Evolutionary conservation across 1,284 basidiomycete genomes (phyloP), one percentile per base, ranked within the genome.

Genomic region (Cutaneotrichosporon daszewskae): DNA sequence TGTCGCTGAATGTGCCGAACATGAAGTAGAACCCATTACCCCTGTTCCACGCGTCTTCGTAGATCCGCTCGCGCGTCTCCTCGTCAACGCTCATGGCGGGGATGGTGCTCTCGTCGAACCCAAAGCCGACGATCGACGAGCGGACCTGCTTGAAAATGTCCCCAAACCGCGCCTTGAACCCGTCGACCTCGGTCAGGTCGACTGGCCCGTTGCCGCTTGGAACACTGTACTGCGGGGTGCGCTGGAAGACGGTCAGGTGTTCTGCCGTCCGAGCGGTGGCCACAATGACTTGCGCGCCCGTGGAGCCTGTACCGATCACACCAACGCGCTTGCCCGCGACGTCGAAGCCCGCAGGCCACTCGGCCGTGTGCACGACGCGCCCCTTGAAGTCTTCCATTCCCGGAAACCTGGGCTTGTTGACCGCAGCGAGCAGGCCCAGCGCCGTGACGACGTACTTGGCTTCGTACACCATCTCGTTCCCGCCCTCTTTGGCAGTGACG

Each of bases 391-490:
- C 26, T 11, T 27, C 47, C n/a, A 41, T 36, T 2, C 47, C 47
- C 3, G 29, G 29, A 23, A 49, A 40, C 26, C 18, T 19, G 20
- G 47, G 47, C 9, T 35, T 43, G 49, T 62, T 62, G 25, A 57
- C 37, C 12, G 51, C 41, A 3, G 48, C 46, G 7, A 38, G 44
- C 27, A 47, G 32, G 6, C 47, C 47, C 13, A 43, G 54, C 5
- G 41, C 37, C 10, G 50, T 49, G 19, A 55, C 50, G 32, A 58
- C 43, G 53, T 58, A 66, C 27, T 47, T 32, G 0, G 60, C 59
- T 33, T 46, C 45, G 4, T 43, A 34, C 8, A 25, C 32, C 13
- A 1, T n/a, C 17, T 32, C 29, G 9, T 27, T 14, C 26, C 9
- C 26, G 7, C 25, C 25, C n/a, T 27, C 16, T 17, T 24, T 12